Percentiles rank a stretch among this genome's conserved stretches.
Evolutionary conservation across 306 rosid genomes (phyloP).

Genomic region (Cicer yamashitae): DNA sequence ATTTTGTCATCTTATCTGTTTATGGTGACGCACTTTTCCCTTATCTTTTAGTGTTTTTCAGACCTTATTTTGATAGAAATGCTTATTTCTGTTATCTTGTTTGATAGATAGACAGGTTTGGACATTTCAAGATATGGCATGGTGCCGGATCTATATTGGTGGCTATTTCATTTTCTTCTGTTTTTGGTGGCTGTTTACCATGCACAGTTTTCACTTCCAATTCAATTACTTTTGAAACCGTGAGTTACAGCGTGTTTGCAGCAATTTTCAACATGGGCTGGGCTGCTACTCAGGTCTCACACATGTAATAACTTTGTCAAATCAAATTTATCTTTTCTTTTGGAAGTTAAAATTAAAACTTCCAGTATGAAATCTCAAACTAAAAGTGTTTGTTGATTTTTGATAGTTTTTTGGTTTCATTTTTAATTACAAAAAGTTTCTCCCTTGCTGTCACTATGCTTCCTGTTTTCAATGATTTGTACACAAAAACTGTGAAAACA

Average conservation of each 20-base stretch:
- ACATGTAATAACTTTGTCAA: slow-evolving; percentile 70
- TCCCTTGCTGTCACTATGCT: not conserved
- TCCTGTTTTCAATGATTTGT: not conserved
- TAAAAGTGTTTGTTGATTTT: not conserved
- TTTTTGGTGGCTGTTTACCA: slow-evolving; percentile 90
- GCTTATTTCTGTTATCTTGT: slow-evolving; percentile 40
- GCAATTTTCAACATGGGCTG: slow-evolving; percentile 94
- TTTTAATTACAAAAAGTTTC: not conserved
- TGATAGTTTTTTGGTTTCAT: not conserved
- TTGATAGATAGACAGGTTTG: slow-evolving; percentile 92
- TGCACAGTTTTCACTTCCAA: slow-evolving; percentile 64
- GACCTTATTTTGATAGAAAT: slow-evolving; percentile 34
- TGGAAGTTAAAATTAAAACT: slow-evolving; percentile 22
- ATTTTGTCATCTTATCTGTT: not conserved
- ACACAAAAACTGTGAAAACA: not conserved
- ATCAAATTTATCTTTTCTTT: slow-evolving; percentile 28
- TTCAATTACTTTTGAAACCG: slow-evolving; percentile 66
- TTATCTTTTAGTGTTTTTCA: slow-evolving; percentile 34
- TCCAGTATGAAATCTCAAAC: slow-evolving; percentile 10
- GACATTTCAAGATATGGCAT: slow-evolving; percentile 97
- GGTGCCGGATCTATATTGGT: slow-evolving; percentile 94
- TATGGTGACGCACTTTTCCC: not conserved
- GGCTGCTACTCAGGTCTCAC: slow-evolving; percentile 98
- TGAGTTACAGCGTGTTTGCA: slow-evolving; percentile 88
- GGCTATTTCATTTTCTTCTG: slow-evolving; percentile 96